Percentiles rank a stretch among this genome's conserved stretches.
These are phyloP conservation scores for Thalassia testudinum DNA, from an alignment of 116 monocot genomes.

Conservation along the genomic window DNA sequence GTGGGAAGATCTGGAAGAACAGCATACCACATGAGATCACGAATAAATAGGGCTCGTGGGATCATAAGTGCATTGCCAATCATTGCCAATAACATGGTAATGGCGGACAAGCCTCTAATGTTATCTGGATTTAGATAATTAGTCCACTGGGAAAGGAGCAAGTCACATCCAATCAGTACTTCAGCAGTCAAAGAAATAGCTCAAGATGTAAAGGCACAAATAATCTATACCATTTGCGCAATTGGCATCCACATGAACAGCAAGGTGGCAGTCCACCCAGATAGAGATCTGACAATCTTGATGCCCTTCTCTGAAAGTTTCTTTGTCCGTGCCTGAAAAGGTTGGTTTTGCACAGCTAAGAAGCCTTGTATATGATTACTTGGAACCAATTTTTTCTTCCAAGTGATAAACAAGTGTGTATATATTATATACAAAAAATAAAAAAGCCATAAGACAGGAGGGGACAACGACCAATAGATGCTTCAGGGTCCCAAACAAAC, in stretches of 20 bases:
- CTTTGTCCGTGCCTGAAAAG: slow-evolving; percentile 58
- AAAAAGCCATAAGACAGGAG: too few species aligned
- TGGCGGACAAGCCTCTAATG: slow-evolving; percentile 78
- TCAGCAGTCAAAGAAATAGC: too few species aligned
- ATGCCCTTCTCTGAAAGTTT: slow-evolving; percentile 47
- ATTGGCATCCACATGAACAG: slow-evolving; percentile 99
- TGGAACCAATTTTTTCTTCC: too few species aligned
- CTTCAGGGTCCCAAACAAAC: too few species aligned
- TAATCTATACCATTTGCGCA: slow-evolving; percentile 57
- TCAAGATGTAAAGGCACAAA: background rate
- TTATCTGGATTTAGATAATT: slow-evolving; percentile 89
- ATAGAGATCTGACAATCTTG: slow-evolving; percentile 54
- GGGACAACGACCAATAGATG: too few species aligned
- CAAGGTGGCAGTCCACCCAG: slow-evolving; percentile 94
- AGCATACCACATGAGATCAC: slow-evolving; percentile 93
- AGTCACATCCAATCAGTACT: too few species aligned
- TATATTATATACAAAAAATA: too few species aligned
- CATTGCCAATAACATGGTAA: slow-evolving; percentile 90
- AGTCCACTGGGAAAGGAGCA: slow-evolving; percentile 58
- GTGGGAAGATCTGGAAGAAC: background rate
- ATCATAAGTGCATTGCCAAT: slow-evolving; percentile 90
- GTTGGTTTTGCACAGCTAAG: too few species aligned
- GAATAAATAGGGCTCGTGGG: slow-evolving; percentile 89
- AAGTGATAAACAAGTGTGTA: too few species aligned
- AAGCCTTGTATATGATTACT: too few species aligned